Percentiles rank a stretch among this genome's conserved stretches.
phyloP scores from a whole-genome alignment of 176 grass and related monocot genomes.

The Tuctoria greenei region DNA sequence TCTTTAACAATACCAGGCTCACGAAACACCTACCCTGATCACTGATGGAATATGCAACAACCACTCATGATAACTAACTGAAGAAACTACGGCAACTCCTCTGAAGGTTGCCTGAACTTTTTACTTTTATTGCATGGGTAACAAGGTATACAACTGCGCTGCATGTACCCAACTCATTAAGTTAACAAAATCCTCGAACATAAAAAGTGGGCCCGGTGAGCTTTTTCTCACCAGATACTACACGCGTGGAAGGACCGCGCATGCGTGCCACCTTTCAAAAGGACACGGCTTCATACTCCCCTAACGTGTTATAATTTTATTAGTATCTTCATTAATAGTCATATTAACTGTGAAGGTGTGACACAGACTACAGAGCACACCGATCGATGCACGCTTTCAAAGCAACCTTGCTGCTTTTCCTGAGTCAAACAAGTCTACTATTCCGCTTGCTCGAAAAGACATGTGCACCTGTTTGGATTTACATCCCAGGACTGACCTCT shows the following conservation, averaged over 20 bases:
- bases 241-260: background rate
- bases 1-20: background rate
- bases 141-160: too few species aligned
- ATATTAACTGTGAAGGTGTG: too few species aligned
- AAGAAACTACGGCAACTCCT: too few species aligned
- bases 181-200: too few species aligned
- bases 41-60: background rate
- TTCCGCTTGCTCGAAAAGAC: background rate
- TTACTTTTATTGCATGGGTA: too few species aligned
- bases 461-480: constrained; percentile 18
- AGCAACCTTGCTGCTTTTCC: background rate
- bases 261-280: background rate
- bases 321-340: too few species aligned
- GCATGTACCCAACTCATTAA: too few species aligned
- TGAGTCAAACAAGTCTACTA: constrained; percentile 13
- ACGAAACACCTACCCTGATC: background rate
- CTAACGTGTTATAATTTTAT: too few species aligned
- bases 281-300: too few species aligned
- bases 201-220: too few species aligned
- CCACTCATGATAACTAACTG: too few species aligned
- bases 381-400: background rate
- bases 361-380: background rate
- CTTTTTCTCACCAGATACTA: background rate
- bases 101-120: too few species aligned
- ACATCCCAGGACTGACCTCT: background rate